A percentile compares a stretch with the other conserved stretches of the same genome.
Conservation (phyloP, 805 yeast genomes). For the Lipomyces starkeyi region DNA sequence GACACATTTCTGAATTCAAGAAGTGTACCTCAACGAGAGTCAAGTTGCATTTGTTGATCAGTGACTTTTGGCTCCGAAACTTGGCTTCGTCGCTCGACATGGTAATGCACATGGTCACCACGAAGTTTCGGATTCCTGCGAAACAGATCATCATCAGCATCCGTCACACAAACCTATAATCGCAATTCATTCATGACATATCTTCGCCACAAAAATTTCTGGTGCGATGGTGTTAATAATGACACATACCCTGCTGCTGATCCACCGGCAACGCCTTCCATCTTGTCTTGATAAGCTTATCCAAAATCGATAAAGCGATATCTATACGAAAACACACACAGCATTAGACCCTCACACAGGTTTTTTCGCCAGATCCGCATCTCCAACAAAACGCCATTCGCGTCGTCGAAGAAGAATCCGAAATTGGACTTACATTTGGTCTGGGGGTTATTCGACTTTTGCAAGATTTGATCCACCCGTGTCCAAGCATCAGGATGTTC, state of each 20-base stretch:
- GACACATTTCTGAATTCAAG: neutral
- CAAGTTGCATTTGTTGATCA: constrained; percentile 90
- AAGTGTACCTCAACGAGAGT: constrained; percentile 65
- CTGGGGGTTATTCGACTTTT: constrained; percentile 77
- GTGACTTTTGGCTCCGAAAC: constrained; percentile 74
- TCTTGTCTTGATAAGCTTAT: constrained; percentile 84
- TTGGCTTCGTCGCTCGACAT: constrained; percentile 82
- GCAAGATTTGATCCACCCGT: constrained; percentile 85
- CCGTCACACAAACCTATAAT: neutral
- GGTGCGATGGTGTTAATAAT: neutral
- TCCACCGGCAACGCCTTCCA: constrained; percentile 93
- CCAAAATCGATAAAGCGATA: constrained; percentile 87
- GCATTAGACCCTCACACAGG: neutral
- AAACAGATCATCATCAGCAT: neutral
- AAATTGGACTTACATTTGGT: constrained; percentile 63
- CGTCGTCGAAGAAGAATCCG: neutral
- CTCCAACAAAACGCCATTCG: constrained; percentile 6
- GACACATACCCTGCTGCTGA: constrained; percentile 63
- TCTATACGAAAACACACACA: constrained; percentile 32
- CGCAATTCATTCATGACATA: neutral
- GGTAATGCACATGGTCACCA: constrained; percentile 90
- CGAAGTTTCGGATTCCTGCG: constrained; percentile 85
- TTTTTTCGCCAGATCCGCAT: neutral
- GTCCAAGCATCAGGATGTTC: constrained; percentile 97
- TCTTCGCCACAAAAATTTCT: neutral